phyloP scores from a whole-genome alignment of 2,329 filamentous ascomycete genomes.

The Botrytis fragariae region DNA sequence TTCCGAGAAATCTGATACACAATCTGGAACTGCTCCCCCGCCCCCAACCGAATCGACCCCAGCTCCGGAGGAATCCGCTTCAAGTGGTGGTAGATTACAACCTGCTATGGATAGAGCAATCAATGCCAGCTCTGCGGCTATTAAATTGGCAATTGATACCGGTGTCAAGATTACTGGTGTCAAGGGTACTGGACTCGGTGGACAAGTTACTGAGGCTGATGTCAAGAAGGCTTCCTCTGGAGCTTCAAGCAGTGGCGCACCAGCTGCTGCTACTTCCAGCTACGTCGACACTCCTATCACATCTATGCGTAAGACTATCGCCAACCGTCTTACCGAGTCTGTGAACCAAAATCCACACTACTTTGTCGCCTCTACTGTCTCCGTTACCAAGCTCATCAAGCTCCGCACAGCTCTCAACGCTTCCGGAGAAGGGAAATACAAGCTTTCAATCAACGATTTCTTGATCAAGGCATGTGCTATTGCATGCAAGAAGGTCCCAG shows the following conservation, averaged over 20 bases:
- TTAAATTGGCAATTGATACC: constrained; percentile 81
- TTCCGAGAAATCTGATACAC: constrained; percentile 57
- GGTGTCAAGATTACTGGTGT: constrained; percentile 72
- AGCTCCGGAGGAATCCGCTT: constrained; percentile 66
- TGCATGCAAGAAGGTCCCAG: constrained; percentile 89
- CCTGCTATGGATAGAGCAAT: constrained; percentile 80
- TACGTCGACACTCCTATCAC: constrained; percentile 83
- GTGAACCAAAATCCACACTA: constrained; percentile 95
- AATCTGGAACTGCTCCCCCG: constrained; percentile 58
- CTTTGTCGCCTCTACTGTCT: constrained; percentile 89
- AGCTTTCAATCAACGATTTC: constrained; percentile 99
- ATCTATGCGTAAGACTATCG: constrained; percentile 98
- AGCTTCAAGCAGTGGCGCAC: constrained; percentile 48
- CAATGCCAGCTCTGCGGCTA: constrained; percentile 68
- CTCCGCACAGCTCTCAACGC: constrained; percentile 91
- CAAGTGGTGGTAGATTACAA: constrained; percentile 74
- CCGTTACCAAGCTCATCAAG: constrained; percentile 92
- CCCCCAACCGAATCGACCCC: constrained; percentile 63
- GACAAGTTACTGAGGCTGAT: constrained; percentile 87
- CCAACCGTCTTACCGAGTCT: constrained; percentile 83
- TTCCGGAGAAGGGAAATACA: constrained; percentile 88
- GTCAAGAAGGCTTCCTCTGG: constrained; percentile 78
- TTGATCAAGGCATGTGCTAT: constrained; percentile 92
- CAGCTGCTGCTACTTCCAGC: constrained; percentile 59
- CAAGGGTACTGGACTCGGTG: constrained; percentile 84